Percentiles rank a stretch among this genome's conserved stretches.
These are phyloP conservation scores for Litchi chinensis DNA, from an alignment of 345 rosid species.

Conservation along the genomic window DNA sequence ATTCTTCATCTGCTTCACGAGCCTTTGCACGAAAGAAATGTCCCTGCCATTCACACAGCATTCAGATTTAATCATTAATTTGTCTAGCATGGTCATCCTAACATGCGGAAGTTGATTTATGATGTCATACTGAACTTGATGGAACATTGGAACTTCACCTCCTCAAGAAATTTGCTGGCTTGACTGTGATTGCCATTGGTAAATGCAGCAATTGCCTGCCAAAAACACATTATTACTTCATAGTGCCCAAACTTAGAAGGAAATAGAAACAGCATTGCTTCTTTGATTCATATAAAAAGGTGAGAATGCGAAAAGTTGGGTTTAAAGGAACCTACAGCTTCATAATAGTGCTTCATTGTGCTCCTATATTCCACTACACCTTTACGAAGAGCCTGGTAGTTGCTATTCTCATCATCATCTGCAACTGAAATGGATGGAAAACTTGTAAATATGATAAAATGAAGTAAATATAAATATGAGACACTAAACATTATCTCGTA, in stretches of 20 bases:
- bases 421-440: slow-evolving; percentile 18
- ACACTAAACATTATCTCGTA: background rate
- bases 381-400: slow-evolving; percentile 53
- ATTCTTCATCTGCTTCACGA: slow-evolving; percentile 59
- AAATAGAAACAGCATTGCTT: background rate
- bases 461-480: background rate
- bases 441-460: background rate
- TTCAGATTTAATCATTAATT: slow-evolving; percentile 6
- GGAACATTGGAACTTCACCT: slow-evolving; percentile 34
- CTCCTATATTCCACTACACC: slow-evolving; percentile 55
- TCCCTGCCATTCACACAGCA: slow-evolving; percentile 48
- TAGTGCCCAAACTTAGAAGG: slow-evolving; percentile 7
- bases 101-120: background rate
- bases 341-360: slow-evolving; percentile 57
- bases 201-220: slow-evolving; percentile 57
- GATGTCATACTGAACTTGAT: background rate
- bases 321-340: slow-evolving; percentile 41
- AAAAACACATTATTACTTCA: slow-evolving; percentile 16
- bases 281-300: background rate
- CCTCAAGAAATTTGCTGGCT: slow-evolving; percentile 47
- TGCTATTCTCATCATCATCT: slow-evolving; percentile 47
- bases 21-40: slow-evolving; percentile 46
- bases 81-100: background rate
- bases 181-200: slow-evolving; percentile 38
- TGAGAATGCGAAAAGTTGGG: background rate